Evolutionary conservation across 352 stramenopile species (phyloP).

Genomic region (Plasmopara muralis): DNA sequence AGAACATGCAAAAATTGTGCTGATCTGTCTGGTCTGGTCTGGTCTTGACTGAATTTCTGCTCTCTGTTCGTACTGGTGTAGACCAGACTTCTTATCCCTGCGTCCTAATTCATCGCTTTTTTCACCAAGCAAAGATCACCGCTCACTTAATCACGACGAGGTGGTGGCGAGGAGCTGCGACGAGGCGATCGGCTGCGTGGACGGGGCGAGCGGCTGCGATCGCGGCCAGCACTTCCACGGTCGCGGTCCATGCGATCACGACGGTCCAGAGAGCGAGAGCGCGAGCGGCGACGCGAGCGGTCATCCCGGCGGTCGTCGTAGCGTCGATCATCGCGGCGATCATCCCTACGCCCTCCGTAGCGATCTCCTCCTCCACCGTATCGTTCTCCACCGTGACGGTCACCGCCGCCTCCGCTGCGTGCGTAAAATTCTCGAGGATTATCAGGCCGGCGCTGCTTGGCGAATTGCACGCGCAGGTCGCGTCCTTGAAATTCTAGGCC

Average conservation of each 20-base stretch:
- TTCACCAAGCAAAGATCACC: too few relatives aligned
- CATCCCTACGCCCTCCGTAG: conserved; percentile 24
- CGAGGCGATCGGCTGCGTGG: conserved; percentile 34
- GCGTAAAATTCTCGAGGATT: conserved; percentile 75
- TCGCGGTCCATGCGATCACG: conserved; percentile 22
- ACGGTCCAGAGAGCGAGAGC: conserved; percentile 39
- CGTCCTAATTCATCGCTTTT: too few relatives aligned
- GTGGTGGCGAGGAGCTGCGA: conserved; percentile 29
- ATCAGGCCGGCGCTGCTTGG: conserved; percentile 67
- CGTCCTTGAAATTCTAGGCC: conserved; percentile 66
- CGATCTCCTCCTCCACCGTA: conserved; percentile 26
- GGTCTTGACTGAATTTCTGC: conserved; percentile 18
- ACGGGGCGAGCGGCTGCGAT: conserved; percentile 23
- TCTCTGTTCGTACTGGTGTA: conserved; percentile 14
- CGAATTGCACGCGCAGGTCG: conserved; percentile 68
- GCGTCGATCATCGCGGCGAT: conserved; percentile 20
- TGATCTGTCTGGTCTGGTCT: conserved; percentile 8
- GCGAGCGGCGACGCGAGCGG: conserved; percentile 22
- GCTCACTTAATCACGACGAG: conserved; percentile 38
- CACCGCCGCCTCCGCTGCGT: conserved; percentile 23
- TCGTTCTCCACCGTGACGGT: conserved; percentile 16
- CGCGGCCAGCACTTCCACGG: conserved; percentile 32
- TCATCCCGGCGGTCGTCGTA: conserved; percentile 20
- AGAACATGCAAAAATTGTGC: too few relatives aligned
- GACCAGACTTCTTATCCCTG: too few relatives aligned